Evolutionary conservation across 345 rosid genomes (phyloP).

Genomic region (Pistacia vera): DNA sequence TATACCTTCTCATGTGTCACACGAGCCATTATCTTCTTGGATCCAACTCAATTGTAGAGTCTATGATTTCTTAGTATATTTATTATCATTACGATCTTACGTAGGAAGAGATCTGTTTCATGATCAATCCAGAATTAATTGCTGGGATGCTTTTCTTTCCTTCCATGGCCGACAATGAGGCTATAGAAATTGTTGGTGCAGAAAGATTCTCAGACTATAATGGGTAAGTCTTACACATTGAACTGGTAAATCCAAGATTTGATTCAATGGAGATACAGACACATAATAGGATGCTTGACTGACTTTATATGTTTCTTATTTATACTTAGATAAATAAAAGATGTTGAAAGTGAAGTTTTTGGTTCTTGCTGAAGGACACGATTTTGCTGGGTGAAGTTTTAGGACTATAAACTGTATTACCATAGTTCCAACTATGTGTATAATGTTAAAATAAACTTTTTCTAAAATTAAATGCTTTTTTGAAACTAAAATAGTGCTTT

Average conservation of each 20-base stretch:
- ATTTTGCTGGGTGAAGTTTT: neutral
- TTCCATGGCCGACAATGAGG: constrained; percentile 85
- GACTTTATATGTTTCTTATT: neutral
- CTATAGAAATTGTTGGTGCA: constrained; percentile 83
- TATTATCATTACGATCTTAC: constrained; percentile 12
- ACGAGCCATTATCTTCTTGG: neutral
- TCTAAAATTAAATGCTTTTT: neutral
- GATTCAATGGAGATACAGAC: neutral
- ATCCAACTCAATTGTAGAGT: neutral
- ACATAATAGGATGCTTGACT: neutral
- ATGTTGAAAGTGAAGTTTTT: neutral
- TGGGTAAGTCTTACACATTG: constrained; percentile 60
- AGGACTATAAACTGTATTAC: neutral
- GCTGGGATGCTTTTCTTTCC: constrained; percentile 95
- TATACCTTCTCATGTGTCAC: neutral
- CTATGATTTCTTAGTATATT: neutral
- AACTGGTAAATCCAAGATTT: constrained; percentile 4
- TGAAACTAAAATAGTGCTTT: neutral
- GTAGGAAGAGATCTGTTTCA: constrained; percentile 97
- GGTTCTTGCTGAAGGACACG: neutral
- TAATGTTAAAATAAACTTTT: neutral
- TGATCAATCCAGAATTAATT: constrained; percentile 92
- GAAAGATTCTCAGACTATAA: constrained; percentile 85
- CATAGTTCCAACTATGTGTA: neutral
- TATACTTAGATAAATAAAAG: neutral